phyloP scores from a whole-genome alignment of 306 rosid genomes.

The Nissolia schottii region DNA sequence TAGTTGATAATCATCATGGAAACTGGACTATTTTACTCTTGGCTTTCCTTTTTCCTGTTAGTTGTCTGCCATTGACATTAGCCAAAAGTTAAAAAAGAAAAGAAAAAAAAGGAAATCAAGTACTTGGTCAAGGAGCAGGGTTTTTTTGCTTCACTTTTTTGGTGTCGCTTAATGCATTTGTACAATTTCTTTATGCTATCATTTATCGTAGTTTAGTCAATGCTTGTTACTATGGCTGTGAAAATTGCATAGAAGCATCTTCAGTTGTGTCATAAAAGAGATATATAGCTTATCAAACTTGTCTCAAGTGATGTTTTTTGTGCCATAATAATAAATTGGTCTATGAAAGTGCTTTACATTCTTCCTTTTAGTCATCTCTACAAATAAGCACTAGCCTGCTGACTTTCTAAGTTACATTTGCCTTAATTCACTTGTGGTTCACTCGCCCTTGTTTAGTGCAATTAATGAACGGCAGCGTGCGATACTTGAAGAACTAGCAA shows the following conservation, averaged over 20 bases:
- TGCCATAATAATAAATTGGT: slow-evolving; percentile 8
- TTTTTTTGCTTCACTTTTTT: neutral
- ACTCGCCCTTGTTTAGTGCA: slow-evolving; percentile 38
- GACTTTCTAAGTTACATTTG: slow-evolving; percentile 16
- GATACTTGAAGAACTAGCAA: slow-evolving; percentile 78
- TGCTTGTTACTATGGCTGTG: neutral
- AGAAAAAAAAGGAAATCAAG: neutral
- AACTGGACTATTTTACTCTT: neutral
- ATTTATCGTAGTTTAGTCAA: slow-evolving; percentile 1
- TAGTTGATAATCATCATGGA: slow-evolving; percentile 8
- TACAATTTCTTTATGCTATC: neutral
- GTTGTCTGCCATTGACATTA: neutral
- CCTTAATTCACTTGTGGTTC: slow-evolving; percentile 27
- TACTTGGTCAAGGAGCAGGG: slow-evolving; percentile 4
- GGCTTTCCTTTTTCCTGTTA: neutral
- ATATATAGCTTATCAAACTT: neutral
- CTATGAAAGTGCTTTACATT: neutral
- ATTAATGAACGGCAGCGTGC: slow-evolving; percentile 79
- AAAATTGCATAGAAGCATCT: slow-evolving; percentile 1
- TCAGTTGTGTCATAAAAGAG: neutral
- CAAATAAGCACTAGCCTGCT: neutral
- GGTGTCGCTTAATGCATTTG: neutral
- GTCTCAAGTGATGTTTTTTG: neutral
- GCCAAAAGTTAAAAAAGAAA: neutral
- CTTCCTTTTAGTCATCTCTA: slow-evolving; percentile 6